Evolutionary conservation across 495 filamentous ascomycete species (phyloP), one percentile per base, ranked within the genome.

Genomic region (Tetracladium marchalianum): DNA sequence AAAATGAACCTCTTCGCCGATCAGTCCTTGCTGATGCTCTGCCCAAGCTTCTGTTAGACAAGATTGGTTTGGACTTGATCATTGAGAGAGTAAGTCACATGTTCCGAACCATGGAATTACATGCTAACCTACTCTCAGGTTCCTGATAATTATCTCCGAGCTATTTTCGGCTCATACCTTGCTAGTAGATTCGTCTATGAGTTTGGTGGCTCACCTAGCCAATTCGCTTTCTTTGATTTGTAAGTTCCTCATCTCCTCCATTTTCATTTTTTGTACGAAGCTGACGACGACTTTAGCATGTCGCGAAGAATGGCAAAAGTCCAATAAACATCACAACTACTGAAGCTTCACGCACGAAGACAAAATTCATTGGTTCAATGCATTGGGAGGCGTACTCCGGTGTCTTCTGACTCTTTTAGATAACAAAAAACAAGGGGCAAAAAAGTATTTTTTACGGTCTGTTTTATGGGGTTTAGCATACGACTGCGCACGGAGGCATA

Each of bases 211-310:
- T 77, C 75, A 52, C 89, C 92, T 4, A 90, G 82, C 70, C 93
- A 96, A 60, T 96, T 98, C 68, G 87, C 92, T 7, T 98, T 98
- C 75, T 98, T 95, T 67, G 85, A 93, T 56, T 98, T 97, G 88
- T 95, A 72, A 78, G 85, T 81, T 1, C 32, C 5, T 31, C 11
- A n/a, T 12, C 13, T 45, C 18, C 15, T 31, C n/a, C 18, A 7
- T 19, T 19, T 47, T 17, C 31, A 12, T 31, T 13, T 37, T 19
- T 49, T 75, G 72, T 57, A 78, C 77, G 75, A 72, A 71, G 56
- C 73, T 75, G 61, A 60, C 72, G 47, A 63, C 76, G 52, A 46
- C 51, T 37, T 19, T 49, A 77, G 73, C 58, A 78, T 78, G 75
- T 72, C 72, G 56, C 73, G 75, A 61, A 60, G 73, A 48, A 63